Conservation (phyloP, 257 asterid species). For the Penstemon barbatus region DNA sequence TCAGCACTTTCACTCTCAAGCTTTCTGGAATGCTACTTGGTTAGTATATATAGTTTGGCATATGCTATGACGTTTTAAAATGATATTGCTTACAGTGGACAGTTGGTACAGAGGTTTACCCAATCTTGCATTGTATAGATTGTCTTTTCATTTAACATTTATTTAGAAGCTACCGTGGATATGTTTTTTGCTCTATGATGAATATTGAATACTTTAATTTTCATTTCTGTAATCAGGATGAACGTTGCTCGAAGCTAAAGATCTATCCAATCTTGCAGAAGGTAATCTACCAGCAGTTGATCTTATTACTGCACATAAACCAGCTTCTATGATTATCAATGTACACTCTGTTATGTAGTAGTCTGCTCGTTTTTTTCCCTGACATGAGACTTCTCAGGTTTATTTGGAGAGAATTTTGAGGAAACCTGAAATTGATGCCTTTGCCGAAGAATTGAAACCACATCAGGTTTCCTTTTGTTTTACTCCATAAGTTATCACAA, state of each 20-base stretch:
- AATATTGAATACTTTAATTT: conserved; percentile 16
- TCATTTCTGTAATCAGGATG: conserved; percentile 64
- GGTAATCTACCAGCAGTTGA: conserved; percentile 48
- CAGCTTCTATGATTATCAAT: conserved; percentile 17
- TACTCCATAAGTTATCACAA: conserved; percentile 1
- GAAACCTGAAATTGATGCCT: conserved; percentile 95
- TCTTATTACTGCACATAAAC: conserved; percentile 11
- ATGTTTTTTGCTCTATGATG: conserved; percentile 17
- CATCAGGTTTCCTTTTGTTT: conserved; percentile 68
- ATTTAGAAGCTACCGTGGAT: conserved; percentile 14
- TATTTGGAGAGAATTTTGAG: conserved; percentile 96
- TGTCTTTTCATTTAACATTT: not conserved
- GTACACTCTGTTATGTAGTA: not conserved
- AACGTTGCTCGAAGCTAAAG: conserved; percentile 93
- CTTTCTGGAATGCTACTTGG: conserved; percentile 2
- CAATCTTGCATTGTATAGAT: not conserved
- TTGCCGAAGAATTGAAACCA: conserved; percentile 93
- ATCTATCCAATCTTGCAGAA: conserved; percentile 94
- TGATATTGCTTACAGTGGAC: conserved; percentile 1
- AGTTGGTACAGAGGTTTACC: conserved; percentile 3
- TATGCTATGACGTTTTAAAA: not conserved
- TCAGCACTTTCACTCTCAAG: not conserved
- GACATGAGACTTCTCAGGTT: conserved; percentile 55
- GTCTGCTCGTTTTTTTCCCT: conserved; percentile 24
- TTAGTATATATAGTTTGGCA: not conserved